Base-by-base conservation (phyloP, 2,329 filamentous ascomycete species). In the Aquanectria penicillioides region DNA sequence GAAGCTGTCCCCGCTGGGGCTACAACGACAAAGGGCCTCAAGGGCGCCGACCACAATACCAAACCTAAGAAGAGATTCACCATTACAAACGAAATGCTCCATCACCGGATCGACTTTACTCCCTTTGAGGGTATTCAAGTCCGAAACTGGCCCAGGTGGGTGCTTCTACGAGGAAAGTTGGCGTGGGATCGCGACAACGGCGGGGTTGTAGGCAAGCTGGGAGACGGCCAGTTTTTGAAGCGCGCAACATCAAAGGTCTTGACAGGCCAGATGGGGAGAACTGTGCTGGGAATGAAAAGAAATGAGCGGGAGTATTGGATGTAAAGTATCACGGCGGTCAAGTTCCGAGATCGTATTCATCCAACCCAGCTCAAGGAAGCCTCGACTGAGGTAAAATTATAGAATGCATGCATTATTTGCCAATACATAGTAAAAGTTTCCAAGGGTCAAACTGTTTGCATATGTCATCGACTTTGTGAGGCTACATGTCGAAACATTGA, bases 21-120 rank as follows among this genome's bases (percentile, higher is more conserved):
- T 13, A 12, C 26, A 17, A 31, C 11, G n/a, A 33, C 41, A 1
- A 46, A 46, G 9, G 23, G 38, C 6, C 22, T 43, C 12, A 43
- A 43, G 5, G 28, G 41, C 10, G 8, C 18, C 1, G 28, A 9
- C 22, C 11, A 23, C 1, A 20, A 11, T 28, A 22, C 17, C 18
- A 46, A 46, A 20, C 3, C 28, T 13, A 3, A 18, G 11, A 26
- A 41, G 29, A 20, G 15, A 26, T 69, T 80, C 15, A 71, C 75
- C 11, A 79, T 84, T 61, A 71, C 73, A 34, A 86, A 88, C 64
- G 74, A 75, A 7, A 81, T 82, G 73, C 69, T 89, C 61, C 86
- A 89, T 70, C 86, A 89, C 68, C 79, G 84, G 59, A 81, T 86
- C 3, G 86, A 89, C 66, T 87, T 89, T 66, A 87, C 86, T 8